Conservation (phyloP, 805 yeast genomes). For the Saturnispora halmiae region DNA sequence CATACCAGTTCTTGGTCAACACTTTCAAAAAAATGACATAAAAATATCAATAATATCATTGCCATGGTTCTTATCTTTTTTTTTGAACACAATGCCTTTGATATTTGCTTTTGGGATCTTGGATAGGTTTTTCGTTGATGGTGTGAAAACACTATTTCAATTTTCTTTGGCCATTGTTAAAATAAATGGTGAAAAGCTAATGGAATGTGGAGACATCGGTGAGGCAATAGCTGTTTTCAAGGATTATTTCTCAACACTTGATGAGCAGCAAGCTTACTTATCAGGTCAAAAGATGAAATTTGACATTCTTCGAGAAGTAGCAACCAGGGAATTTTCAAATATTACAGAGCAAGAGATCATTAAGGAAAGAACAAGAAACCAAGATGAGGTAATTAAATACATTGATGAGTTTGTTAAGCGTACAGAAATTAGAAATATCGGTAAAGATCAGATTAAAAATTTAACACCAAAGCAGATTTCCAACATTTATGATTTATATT, state of each 20-base stretch:
- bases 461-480: slow-evolving; percentile 51
- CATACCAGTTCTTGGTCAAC: slow-evolving; percentile 83
- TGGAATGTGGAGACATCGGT: slow-evolving; percentile 85
- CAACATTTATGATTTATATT: slow-evolving; percentile 75
- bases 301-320: slow-evolving; percentile 82
- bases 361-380: slow-evolving; percentile 59
- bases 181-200: slow-evolving; percentile 75
- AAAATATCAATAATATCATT: slow-evolving; percentile 87
- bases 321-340: slow-evolving; percentile 81
- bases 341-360: slow-evolving; percentile 67
- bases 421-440: slow-evolving; percentile 80
- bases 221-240: slow-evolving; percentile 79
- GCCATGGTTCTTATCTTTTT: slow-evolving; percentile 93
- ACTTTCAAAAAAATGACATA: slow-evolving; percentile 68
- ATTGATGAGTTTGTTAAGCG: slow-evolving; percentile 87
- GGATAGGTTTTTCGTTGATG: slow-evolving; percentile 85
- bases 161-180: slow-evolving; percentile 87
- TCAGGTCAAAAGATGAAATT: slow-evolving; percentile 67
- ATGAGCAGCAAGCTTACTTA: slow-evolving; percentile 57
- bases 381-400: slow-evolving; percentile 72
- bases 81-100: slow-evolving; percentile 87
- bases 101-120: slow-evolving; percentile 86
- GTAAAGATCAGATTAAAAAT: slow-evolving; percentile 47
- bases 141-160: slow-evolving; percentile 82
- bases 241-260: slow-evolving; percentile 67